phyloP scores from a whole-genome alignment of 2,329 filamentous ascomycete genomes.

The Apiospora arundinis region DNA sequence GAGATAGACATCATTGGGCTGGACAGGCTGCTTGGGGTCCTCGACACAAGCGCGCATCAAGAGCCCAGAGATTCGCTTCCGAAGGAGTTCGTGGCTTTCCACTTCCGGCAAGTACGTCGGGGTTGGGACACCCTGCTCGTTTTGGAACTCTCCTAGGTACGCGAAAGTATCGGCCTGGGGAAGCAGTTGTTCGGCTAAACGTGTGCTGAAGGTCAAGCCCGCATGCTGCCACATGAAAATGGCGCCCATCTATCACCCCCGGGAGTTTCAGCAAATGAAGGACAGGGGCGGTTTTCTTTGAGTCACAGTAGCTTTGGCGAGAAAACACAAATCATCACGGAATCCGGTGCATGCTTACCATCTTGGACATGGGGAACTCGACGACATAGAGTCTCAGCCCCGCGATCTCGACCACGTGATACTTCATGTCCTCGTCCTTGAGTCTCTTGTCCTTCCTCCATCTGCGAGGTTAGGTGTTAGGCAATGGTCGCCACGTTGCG shows the following conservation, averaged over 20 bases:
- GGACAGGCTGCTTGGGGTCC: conserved; percentile 32
- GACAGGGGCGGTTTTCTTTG: background rate
- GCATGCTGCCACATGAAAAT: conserved; percentile 53
- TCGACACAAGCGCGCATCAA: conserved; percentile 48
- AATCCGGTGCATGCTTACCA: conserved; percentile 21
- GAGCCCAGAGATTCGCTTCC: conserved; percentile 48
- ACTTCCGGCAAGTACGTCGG: conserved; percentile 48
- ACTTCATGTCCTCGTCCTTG: conserved; percentile 41
- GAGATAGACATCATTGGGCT: conserved; percentile 55
- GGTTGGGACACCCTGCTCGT: conserved; percentile 33
- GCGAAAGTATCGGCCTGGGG: conserved; percentile 41
- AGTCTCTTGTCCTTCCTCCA: conserved; percentile 44
- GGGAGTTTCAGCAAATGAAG: background rate
- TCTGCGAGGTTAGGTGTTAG: background rate
- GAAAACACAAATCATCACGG: background rate
- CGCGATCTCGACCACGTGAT: conserved; percentile 49
- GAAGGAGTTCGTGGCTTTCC: conserved; percentile 45
- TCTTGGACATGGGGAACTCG: conserved; percentile 45
- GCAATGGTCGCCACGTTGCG: background rate
- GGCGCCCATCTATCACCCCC: conserved; percentile 36
- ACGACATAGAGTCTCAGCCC: conserved; percentile 52
- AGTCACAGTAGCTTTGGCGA: background rate
- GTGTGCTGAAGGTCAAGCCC: conserved; percentile 53
- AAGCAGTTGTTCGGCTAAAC: conserved; percentile 52
- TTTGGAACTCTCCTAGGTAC: conserved; percentile 41